Evolutionary conservation across 768 basidiomycete genomes (phyloP).

Genomic region (Suillus brevipes): DNA sequence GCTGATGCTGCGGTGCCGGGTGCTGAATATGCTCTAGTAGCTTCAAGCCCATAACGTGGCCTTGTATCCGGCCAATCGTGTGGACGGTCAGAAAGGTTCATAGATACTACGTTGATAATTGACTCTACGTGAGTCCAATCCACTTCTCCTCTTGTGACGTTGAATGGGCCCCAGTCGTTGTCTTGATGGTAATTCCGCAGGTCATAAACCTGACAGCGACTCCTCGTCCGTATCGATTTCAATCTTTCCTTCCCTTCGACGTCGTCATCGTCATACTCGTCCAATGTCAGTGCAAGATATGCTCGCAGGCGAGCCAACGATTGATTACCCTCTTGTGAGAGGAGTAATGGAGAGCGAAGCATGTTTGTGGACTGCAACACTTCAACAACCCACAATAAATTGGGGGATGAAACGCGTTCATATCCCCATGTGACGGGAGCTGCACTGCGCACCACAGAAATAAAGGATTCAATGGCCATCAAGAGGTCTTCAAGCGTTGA

Average conservation of each 20-base stretch:
- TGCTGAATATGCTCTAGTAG: conserved; percentile 55
- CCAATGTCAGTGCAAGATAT: conserved; percentile 47
- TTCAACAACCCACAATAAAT: conserved; percentile 47
- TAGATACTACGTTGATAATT: conserved; percentile 52
- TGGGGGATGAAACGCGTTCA: conserved; percentile 36
- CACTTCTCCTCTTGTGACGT: conserved; percentile 35
- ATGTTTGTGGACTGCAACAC: conserved; percentile 41
- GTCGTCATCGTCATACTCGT: conserved; percentile 33
- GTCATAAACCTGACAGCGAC: conserved; percentile 64
- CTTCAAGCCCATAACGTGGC: conserved; percentile 53
- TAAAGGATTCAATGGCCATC: conserved; percentile 40
- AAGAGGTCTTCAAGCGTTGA: conserved; percentile 29
- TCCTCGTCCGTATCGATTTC: conserved; percentile 40
- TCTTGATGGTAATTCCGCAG: conserved; percentile 54
- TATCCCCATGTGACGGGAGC: conserved; percentile 27
- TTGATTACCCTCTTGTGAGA: conserved; percentile 23
- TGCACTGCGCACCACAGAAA: conserved; percentile 41
- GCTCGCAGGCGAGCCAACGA: conserved; percentile 47
- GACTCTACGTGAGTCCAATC: conserved; percentile 69
- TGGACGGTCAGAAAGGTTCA: conserved; percentile 52
- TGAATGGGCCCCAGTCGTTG: conserved; percentile 63
- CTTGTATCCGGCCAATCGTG: conserved; percentile 34
- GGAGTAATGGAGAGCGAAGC: conserved; percentile 26
- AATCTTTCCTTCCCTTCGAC: conserved; percentile 27
- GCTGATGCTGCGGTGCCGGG: conserved; percentile 37